phyloP scores from a whole-genome alignment of 306 rosid genomes.

The Quercus berberidifolia region DNA sequence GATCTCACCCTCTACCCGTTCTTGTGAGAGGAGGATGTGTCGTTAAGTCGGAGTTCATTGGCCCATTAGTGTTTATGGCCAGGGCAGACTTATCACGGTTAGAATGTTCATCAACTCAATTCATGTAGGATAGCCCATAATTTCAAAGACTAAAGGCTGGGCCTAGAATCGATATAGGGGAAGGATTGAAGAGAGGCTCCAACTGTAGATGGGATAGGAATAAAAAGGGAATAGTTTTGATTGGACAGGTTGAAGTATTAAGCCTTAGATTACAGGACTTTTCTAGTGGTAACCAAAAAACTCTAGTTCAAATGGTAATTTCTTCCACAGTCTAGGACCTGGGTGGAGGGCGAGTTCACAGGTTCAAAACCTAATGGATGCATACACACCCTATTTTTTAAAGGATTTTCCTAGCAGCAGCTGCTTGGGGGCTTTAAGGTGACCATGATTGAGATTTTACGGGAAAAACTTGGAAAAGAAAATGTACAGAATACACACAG shows the following conservation, averaged over 20 bases:
- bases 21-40: too few species aligned
- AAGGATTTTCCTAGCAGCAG: not conserved
- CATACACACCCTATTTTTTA: too few species aligned
- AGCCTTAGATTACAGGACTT: not conserved
- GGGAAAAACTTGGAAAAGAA: not conserved
- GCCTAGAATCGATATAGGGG: not conserved
- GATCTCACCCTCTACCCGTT: too few species aligned
- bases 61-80: too few species aligned
- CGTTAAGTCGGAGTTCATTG: too few species aligned
- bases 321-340: too few species aligned
- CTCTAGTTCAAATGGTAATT: too few species aligned
- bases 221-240: not conserved
- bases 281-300: not conserved
- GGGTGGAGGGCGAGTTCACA: too few species aligned
- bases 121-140: not conserved
- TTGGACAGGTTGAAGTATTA: not conserved
- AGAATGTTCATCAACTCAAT: not conserved
- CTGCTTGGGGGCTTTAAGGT: not conserved
- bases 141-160: not conserved
- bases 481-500: not conserved
- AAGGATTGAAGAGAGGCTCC: not conserved
- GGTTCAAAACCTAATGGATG: too few species aligned
- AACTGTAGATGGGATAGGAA: not conserved
- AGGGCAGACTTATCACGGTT: too few species aligned
- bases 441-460: not conserved